Conservation (phyloP, 371 early-diverging fungal species). For the Globomyces sp. region DNA sequence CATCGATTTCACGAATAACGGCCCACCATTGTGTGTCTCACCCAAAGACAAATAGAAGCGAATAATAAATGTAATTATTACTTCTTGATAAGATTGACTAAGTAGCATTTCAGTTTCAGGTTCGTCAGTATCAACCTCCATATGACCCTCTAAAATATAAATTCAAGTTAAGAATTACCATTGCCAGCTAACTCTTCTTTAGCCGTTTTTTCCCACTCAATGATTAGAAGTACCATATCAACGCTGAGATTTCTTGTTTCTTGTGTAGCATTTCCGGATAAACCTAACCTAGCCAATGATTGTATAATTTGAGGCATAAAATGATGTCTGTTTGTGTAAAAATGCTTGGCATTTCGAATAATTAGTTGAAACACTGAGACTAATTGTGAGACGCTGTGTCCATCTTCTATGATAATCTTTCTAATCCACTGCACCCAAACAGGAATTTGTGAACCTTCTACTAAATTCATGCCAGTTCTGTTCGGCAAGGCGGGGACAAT, state of each 20-base stretch:
- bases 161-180: too few relatives aligned
- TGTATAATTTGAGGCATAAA: constrained; percentile 87
- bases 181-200: background rate
- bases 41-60: constrained; percentile 66
- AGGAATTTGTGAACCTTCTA: constrained; percentile 54
- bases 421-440: constrained; percentile 83
- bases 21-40: constrained; percentile 56
- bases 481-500: constrained; percentile 85
- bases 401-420: constrained; percentile 86
- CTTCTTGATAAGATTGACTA: constrained; percentile 46
- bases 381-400: constrained; percentile 81
- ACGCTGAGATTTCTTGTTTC: constrained; percentile 86
- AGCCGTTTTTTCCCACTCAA: constrained; percentile 74
- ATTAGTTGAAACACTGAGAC: constrained; percentile 87
- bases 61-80: constrained; percentile 65
- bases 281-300: constrained; percentile 79
- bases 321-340: constrained; percentile 82
- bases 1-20: constrained; percentile 59
- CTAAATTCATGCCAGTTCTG: constrained; percentile 52
- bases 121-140: constrained; percentile 21
- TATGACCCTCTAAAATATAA: background rate
- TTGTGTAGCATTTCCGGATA: constrained; percentile 77
- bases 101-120: background rate
- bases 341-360: constrained; percentile 84
- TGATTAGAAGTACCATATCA: constrained; percentile 85